phyloP scores from a whole-genome alignment of 2,329 filamentous ascomycete genomes.

The Colletotrichum viniferum region DNA sequence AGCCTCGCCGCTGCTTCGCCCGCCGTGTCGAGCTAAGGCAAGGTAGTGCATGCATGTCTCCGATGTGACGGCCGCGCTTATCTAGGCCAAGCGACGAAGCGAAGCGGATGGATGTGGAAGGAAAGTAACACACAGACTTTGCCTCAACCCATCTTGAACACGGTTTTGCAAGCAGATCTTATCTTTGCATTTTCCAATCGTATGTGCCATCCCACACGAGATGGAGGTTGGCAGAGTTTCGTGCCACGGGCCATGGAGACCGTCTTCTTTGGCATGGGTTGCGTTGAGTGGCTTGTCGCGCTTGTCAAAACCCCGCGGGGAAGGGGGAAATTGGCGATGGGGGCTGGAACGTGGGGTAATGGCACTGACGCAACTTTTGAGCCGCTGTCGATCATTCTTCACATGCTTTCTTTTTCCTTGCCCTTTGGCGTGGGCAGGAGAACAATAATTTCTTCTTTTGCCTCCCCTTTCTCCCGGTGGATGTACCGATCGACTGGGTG shows the following conservation, averaged over 20 bases:
- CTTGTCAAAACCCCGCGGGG: neutral
- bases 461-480: neutral
- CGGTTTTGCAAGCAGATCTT: neutral
- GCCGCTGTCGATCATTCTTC: constrained; percentile 13
- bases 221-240: neutral
- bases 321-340: neutral
- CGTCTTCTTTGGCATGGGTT: neutral
- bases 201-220: neutral
- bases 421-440: neutral
- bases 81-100: neutral
- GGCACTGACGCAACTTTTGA: neutral
- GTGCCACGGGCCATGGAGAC: neutral
- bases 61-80: constrained; percentile 2
- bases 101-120: neutral
- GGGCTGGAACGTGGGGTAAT: constrained; percentile 3
- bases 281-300: neutral
- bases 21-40: neutral
- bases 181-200: neutral
- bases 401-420: constrained; percentile 2
- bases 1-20: neutral
- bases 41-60: neutral
- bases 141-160: neutral
- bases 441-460: neutral
- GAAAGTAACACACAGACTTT: neutral
- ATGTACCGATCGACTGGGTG: neutral